A percentile compares a stretch with the other conserved stretches of the same genome.
Conservation (phyloP, 106 monocot species). For the Dioscorea alata region DNA sequence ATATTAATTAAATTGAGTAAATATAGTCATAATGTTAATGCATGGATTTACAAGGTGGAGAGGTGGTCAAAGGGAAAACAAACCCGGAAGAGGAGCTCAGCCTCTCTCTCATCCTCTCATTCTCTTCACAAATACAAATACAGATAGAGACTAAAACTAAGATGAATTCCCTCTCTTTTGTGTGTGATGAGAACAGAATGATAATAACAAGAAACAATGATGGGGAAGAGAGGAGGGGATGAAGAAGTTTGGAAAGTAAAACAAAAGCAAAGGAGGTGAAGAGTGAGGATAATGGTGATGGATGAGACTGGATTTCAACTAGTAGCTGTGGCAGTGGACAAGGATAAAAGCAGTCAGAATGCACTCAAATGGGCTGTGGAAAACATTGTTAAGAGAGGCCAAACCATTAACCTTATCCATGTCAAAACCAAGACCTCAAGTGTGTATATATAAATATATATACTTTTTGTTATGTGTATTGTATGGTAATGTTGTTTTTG, state of each 20-base stretch:
- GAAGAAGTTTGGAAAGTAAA: not conserved
- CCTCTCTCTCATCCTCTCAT: not conserved
- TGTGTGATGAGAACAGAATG: no score
- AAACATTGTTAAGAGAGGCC: constrained; percentile 38
- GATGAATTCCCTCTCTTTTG: no score
- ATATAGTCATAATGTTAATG: no score
- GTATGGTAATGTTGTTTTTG: not conserved
- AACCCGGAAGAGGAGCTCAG: not conserved
- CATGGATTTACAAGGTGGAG: no score
- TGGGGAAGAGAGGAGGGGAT: no score
- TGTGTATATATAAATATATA: not conserved
- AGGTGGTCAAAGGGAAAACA: no score
- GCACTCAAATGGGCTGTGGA: constrained; percentile 68
- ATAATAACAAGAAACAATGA: no score
- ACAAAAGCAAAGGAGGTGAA: not conserved
- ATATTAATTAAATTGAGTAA: no score
- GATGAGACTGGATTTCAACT: constrained; percentile 13
- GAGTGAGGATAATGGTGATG: not conserved
- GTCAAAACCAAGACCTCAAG: constrained; percentile 34
- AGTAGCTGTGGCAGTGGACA: constrained; percentile 59
- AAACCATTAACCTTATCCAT: constrained; percentile 46
- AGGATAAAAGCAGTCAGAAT: constrained; percentile 57
- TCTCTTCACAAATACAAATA: not conserved
- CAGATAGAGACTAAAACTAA: not conserved
- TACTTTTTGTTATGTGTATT: not conserved